These are phyloP conservation scores for Cordia subcordata DNA, from an alignment of 257 asterid genomes.

Conservation along the genomic window DNA sequence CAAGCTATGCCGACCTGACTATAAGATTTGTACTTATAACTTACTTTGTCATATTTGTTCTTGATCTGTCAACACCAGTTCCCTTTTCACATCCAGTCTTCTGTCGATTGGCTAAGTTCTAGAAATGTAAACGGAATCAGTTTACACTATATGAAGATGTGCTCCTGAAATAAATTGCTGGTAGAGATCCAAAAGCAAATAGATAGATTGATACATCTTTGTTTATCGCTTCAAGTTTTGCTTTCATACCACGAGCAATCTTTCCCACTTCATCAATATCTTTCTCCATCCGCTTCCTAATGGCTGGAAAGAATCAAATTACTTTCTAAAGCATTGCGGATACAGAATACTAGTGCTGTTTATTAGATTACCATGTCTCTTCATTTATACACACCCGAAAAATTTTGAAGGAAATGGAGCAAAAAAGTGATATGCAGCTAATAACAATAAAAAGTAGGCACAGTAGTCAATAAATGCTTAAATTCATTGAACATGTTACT, in stretches of 20 bases:
- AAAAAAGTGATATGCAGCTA: neutral
- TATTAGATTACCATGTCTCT: neutral
- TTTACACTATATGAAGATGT: conserved; percentile 5
- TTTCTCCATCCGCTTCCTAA: conserved; percentile 89
- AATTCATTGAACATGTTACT: too few species aligned
- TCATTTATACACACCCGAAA: neutral
- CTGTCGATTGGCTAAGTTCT: conserved; percentile 78
- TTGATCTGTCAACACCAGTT: conserved; percentile 81
- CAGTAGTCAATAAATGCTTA: too few species aligned
- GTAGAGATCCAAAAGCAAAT: conserved; percentile 5
- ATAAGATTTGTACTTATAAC: conserved; percentile 11
- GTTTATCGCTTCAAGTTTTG: conserved; percentile 56
- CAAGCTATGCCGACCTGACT: neutral
- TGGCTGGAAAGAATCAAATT: conserved; percentile 40
- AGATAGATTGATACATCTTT: conserved; percentile 46
- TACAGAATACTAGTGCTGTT: neutral
- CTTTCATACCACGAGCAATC: conserved; percentile 67
- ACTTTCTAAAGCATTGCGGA: neutral
- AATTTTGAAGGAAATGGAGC: neutral
- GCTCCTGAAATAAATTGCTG: neutral
- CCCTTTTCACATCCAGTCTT: conserved; percentile 89
- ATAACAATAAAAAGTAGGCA: too few species aligned
- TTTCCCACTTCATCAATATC: conserved; percentile 82
- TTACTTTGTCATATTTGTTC: conserved; percentile 73
- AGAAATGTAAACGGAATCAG: conserved; percentile 11